Base-by-base conservation (phyloP, 768 basidiomycete genomes). In the Kwoniella pini region DNA sequence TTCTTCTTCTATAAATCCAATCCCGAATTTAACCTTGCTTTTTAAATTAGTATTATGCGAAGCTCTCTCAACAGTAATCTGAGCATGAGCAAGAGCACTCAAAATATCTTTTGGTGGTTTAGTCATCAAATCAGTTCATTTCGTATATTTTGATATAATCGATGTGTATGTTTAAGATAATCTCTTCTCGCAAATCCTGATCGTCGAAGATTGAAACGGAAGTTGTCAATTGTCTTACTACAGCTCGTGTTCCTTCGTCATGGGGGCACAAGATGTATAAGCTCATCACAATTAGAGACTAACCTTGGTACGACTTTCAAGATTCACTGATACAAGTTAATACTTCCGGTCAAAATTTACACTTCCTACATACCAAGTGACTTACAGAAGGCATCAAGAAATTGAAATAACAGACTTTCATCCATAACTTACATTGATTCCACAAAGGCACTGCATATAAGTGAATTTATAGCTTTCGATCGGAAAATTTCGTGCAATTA, bases 1-100 rank as follows among this genome's bases (percentile, higher is more conserved):
- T 51, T 75, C 71, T 19, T 67, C 56, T 21, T 64, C 68, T 5
- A 45, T 70, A 54, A 72, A 56, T 9, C 70, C 73, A 1, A 54
- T 59, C 9, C 22, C 40, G 7, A 50, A 56, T 33, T 57, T 58
- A 50, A 13, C 58, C 51, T 17, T n/a, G 21, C 42, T 19, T 44
- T 44, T 44, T 10, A 22, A 17, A 2, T 39, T 38, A n/a, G 43
- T 22, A 31, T 50, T 17, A 43, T 40, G 52, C 21, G 13, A 33
- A 60, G 31, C 63, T 39, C 30, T 44, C 43, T 60, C 67, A 28
- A 60, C 70, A 17, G 56, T 44, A 24, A 69, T 65, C 46, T 69
- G 68, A 27, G 54, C 40, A 31, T 56, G 56, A 33, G 64, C 68
- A 19, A 69, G 26, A 9, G 68, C 68, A 4, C 64, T 64, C 7